These are phyloP conservation scores for Penicillium coprophilum DNA, from an alignment of 495 filamentous ascomycete species.

Conservation along the genomic window DNA sequence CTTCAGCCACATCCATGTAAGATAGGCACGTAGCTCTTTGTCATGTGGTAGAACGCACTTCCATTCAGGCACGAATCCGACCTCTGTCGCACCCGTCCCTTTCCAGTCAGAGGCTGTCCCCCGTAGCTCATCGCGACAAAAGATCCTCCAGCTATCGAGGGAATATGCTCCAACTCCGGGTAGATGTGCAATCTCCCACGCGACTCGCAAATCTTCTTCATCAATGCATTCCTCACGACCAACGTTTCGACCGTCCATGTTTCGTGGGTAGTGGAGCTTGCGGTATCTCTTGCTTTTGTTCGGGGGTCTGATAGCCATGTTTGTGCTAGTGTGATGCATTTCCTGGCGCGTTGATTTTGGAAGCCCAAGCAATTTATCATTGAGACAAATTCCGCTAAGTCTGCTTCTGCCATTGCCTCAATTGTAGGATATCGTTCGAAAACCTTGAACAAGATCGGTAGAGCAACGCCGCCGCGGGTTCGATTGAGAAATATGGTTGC, in stretches of 20 bases:
- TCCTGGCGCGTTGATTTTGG: slow-evolving; percentile 59
- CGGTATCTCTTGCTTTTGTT: slow-evolving; percentile 56
- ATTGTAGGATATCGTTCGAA: slow-evolving; percentile 69
- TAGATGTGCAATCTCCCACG: slow-evolving; percentile 86
- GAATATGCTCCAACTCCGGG: slow-evolving; percentile 84
- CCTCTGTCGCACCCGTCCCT: slow-evolving; percentile 37
- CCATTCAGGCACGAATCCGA: slow-evolving; percentile 66
- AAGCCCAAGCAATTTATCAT: slow-evolving; percentile 76
- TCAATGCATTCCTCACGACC: slow-evolving; percentile 48
- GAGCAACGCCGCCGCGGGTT: slow-evolving; percentile 69
- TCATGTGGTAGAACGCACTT: slow-evolving; percentile 80
- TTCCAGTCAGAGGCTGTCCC: slow-evolving; percentile 61
- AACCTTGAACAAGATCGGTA: slow-evolving; percentile 72
- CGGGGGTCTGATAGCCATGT: slow-evolving; percentile 70
- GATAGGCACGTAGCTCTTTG: slow-evolving; percentile 84
- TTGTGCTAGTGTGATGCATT: slow-evolving; percentile 66
- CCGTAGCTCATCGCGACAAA: slow-evolving; percentile 78
- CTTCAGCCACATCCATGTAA: slow-evolving; percentile 88
- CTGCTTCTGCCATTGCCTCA: slow-evolving; percentile 59
- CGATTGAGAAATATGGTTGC: slow-evolving; percentile 82
- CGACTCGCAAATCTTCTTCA: slow-evolving; percentile 46
- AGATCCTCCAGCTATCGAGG: slow-evolving; percentile 90
- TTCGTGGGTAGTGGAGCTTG: slow-evolving; percentile 66
- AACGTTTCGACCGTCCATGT: slow-evolving; percentile 56
- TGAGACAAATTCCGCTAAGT: slow-evolving; percentile 53